Conservation (phyloP, 2,329 filamentous ascomycete species). For the Aspergillus brunneoviolaceus region DNA sequence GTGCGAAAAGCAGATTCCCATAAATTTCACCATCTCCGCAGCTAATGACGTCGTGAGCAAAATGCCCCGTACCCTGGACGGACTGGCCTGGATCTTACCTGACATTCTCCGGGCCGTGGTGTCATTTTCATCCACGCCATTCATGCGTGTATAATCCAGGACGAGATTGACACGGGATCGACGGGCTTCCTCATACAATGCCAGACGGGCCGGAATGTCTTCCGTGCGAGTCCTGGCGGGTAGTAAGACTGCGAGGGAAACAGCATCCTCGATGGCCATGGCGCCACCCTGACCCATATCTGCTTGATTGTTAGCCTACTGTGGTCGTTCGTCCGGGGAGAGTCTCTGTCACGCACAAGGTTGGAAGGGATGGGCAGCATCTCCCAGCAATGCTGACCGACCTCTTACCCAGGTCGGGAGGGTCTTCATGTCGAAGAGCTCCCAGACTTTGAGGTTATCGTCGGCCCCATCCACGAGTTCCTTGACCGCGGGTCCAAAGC, state of each 20-base stretch:
- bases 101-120: slow-evolving; percentile 12
- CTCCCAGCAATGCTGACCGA: slow-evolving; percentile 59
- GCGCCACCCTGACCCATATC: slow-evolving; percentile 33
- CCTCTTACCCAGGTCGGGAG: slow-evolving; percentile 56
- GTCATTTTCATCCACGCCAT: slow-evolving; percentile 25
- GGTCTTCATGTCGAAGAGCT: slow-evolving; percentile 60
- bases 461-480: slow-evolving; percentile 36
- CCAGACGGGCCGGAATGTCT: slow-evolving; percentile 18
- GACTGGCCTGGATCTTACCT: slow-evolving; percentile 11
- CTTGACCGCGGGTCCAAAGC: slow-evolving; percentile 19
- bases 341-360: slow-evolving; percentile 38
- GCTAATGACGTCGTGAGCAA: slow-evolving; percentile 14
- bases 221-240: slow-evolving; percentile 16
- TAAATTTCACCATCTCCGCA: slow-evolving; percentile 24
- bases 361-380: slow-evolving; percentile 67
- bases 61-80: too few relatives aligned
- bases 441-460: slow-evolving; percentile 55
- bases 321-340: too few relatives aligned
- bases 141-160: slow-evolving; percentile 23
- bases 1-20: slow-evolving; percentile 23
- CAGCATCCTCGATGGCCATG: slow-evolving; percentile 36
- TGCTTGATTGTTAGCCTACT: slow-evolving; percentile 3
- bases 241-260: slow-evolving; percentile 29
- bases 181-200: slow-evolving; percentile 22
- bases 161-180: slow-evolving; percentile 23